These are phyloP conservation scores for Lomentospora prolificans DNA, from an alignment of 2,329 filamentous ascomycete species.

Conservation along the genomic window DNA sequence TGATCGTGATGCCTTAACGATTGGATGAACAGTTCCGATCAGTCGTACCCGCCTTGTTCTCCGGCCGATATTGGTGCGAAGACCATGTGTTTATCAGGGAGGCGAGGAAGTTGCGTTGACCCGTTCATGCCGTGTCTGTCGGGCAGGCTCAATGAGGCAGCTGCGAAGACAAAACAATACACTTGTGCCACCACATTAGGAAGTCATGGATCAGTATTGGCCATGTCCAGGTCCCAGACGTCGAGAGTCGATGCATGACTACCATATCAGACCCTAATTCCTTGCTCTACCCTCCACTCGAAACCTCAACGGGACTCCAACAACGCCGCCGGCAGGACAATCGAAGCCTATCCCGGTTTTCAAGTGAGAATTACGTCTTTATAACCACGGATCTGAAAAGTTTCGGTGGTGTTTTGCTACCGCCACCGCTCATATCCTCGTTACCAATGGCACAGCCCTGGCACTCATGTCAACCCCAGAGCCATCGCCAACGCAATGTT, in stretches of 20 bases:
- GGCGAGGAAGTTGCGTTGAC: neutral
- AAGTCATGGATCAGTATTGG: neutral
- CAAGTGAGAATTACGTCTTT: neutral
- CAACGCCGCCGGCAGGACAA: neutral
- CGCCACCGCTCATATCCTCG: neutral
- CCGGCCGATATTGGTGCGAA: neutral
- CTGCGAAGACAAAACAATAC: neutral
- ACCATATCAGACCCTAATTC: neutral
- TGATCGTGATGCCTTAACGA: neutral
- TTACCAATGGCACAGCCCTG: neutral
- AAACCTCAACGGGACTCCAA: too few species aligned
- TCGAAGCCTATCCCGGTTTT: neutral
- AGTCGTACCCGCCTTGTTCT: neutral
- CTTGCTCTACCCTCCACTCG: too few species aligned
- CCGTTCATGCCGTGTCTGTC: constrained; percentile 3
- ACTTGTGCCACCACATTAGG: neutral
- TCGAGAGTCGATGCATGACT: neutral
- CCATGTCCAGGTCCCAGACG: neutral
- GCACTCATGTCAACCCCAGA: neutral
- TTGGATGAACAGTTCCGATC: too few species aligned
- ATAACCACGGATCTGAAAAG: neutral
- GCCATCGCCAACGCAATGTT: neutral
- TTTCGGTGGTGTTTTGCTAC: neutral
- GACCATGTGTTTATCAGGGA: neutral
- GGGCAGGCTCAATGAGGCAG: neutral